Conservation (phyloP, 805 yeast genomes). For the Komagataella kurtzmanii region DNA sequence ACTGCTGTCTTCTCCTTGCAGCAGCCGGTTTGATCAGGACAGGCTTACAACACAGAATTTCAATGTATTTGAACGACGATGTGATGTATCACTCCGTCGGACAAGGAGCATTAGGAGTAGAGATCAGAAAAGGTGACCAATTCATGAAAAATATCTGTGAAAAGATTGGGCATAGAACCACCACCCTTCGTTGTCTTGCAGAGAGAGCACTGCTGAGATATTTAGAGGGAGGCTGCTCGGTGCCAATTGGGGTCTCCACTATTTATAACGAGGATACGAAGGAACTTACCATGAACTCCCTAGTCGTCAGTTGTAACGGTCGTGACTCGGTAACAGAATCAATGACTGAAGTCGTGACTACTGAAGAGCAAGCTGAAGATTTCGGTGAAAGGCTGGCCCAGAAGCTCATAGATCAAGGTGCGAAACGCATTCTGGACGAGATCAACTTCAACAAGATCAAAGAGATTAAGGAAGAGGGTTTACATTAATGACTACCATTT, state of each 20-base stretch:
- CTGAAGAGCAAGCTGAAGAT: constrained; percentile 46
- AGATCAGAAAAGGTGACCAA: constrained; percentile 61
- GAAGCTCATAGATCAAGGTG: constrained; percentile 60
- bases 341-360: constrained; percentile 21
- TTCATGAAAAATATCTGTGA: constrained; percentile 44
- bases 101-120: constrained; percentile 96
- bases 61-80: constrained; percentile 53
- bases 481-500: neutral
- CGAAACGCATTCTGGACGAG: constrained; percentile 66
- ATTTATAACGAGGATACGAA: constrained; percentile 25
- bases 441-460: constrained; percentile 61
- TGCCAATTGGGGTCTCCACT: constrained; percentile 88
- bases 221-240: constrained; percentile 96
- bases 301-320: constrained; percentile 83
- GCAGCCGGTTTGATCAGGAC: constrained; percentile 81
- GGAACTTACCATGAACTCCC: constrained; percentile 42
- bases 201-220: constrained; percentile 81
- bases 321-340: constrained; percentile 47
- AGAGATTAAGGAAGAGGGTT: constrained; percentile 17
- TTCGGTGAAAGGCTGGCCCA: constrained; percentile 65
- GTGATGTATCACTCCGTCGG: constrained; percentile 95
- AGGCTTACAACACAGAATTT: constrained; percentile 62
- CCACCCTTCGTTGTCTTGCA: constrained; percentile 70
- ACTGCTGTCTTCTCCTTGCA: constrained; percentile 71
- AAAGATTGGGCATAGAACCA: constrained; percentile 48